These are phyloP conservation scores for Colletotrichum melonis DNA, from an alignment of 2,329 filamentous ascomycete species.

Conservation along the genomic window DNA sequence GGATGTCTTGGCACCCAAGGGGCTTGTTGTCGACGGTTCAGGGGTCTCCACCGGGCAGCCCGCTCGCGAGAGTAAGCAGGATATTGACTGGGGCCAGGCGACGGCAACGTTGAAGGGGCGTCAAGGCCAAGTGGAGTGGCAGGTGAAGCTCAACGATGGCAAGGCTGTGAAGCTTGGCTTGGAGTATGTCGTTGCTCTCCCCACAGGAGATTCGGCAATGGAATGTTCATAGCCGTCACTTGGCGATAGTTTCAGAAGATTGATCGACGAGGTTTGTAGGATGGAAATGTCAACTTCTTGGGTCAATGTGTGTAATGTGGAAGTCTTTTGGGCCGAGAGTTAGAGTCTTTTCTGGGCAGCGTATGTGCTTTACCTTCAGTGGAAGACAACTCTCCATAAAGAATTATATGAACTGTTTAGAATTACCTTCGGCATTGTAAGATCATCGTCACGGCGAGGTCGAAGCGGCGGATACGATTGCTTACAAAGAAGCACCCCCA, in stretches of 20 bases:
- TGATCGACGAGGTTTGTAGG: no score
- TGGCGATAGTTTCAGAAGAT: neutral
- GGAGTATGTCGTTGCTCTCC: conserved; percentile 71
- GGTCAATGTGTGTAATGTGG: neutral
- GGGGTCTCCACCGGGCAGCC: conserved; percentile 49
- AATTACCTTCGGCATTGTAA: no score
- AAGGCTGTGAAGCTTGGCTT: conserved; percentile 66
- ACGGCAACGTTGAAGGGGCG: conserved; percentile 63
- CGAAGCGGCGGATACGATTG: no score
- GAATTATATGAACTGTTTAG: no score
- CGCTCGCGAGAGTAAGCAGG: conserved; percentile 43
- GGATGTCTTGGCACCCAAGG: conserved; percentile 60
- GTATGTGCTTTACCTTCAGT: no score
- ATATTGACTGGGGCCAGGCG: conserved; percentile 65
- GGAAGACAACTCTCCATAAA: no score
- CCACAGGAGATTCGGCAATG: conserved; percentile 58
- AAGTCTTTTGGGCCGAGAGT: neutral
- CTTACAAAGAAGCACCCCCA: no score
- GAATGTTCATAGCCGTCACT: conserved; percentile 31
- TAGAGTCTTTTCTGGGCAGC: neutral
- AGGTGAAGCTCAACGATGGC: conserved; percentile 67
- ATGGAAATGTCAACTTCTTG: neutral
- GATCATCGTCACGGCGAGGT: no score
- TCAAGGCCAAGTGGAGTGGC: conserved; percentile 67
- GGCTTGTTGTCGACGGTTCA: conserved; percentile 54